Percentiles rank a stretch among this genome's conserved stretches.
These are phyloP conservation scores for Citrus sinensis DNA, from an alignment of 345 rosid genomes.

Conservation along the genomic window DNA sequence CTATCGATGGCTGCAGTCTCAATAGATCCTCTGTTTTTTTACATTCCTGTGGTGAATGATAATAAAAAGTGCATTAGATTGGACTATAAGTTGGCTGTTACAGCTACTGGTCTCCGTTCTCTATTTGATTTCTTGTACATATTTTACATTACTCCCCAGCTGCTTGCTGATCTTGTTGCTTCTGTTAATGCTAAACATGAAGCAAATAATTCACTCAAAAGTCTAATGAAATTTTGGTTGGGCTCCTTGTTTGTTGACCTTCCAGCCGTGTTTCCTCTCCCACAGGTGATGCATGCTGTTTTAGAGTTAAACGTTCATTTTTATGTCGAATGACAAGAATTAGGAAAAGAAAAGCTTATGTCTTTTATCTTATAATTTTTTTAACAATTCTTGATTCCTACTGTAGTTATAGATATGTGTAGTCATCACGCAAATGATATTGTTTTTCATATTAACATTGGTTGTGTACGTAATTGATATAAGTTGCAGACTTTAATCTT, in stretches of 20 bases:
- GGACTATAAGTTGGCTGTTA: conserved; percentile 68
- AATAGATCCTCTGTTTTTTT: conserved; percentile 85
- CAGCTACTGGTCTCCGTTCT: conserved; percentile 71
- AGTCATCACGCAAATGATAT: no score
- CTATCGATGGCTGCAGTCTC: conserved; percentile 59
- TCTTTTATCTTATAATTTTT: no score
- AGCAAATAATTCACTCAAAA: not conserved
- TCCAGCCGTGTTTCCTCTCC: conserved; percentile 46
- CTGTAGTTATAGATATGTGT: no score
- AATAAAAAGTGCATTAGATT: conserved; percentile 52
- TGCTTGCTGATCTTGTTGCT: conserved; percentile 51
- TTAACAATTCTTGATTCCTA: no score
- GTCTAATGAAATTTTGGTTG: not conserved
- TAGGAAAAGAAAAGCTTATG: not conserved
- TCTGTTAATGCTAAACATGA: no score
- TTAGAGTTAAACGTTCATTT: no score
- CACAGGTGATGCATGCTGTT: conserved; percentile 29
- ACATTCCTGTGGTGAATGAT: conserved; percentile 63
- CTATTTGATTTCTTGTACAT: conserved; percentile 76
- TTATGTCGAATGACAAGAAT: not conserved
- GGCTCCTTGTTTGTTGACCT: conserved; percentile 22
- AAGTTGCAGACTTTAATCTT: not conserved
- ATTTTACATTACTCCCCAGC: conserved; percentile 68
- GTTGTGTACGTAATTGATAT: not conserved
- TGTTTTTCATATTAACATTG: not conserved